These are phyloP conservation scores for Staphylotrichum longicolle DNA, from an alignment of 495 filamentous ascomycete species.

Conservation along the genomic window DNA sequence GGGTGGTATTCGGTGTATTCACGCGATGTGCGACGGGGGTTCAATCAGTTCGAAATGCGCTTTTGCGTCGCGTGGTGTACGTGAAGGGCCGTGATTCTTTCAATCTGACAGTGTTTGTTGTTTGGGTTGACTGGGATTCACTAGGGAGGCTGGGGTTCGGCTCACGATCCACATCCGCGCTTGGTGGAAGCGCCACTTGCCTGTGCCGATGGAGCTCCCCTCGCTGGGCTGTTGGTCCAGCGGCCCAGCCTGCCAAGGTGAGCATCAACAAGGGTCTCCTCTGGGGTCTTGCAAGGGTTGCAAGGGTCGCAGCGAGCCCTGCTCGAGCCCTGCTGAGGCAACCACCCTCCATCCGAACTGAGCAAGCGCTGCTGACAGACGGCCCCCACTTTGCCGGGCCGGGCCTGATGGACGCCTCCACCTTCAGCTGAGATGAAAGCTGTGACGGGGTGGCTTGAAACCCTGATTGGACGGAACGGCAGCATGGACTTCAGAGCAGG, in stretches of 20 bases:
- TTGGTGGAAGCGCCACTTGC: neutral
- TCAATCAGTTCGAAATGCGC: constrained; percentile 2
- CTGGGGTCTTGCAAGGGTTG: no score
- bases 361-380: constrained; percentile 6
- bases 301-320: no score
- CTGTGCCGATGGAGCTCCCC: neutral
- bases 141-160: constrained; percentile 7
- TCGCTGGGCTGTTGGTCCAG: constrained; percentile 1
- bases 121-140: constrained; percentile 1
- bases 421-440: constrained; percentile 15
- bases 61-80: constrained; percentile 8
- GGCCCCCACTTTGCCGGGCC: constrained; percentile 10
- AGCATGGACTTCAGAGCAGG: neutral
- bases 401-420: constrained; percentile 12
- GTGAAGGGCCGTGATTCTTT: neutral
- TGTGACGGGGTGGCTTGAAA: neutral
- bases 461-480: constrained; percentile 6
- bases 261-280: constrained; percentile 5
- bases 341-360: constrained; percentile 6
- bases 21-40: constrained; percentile 15
- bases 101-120: constrained; percentile 15
- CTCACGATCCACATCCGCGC: constrained; percentile 1
- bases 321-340: no score
- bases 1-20: constrained; percentile 8
- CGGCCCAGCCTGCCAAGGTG: constrained; percentile 9